Percentiles rank a stretch among this genome's conserved stretches.
Conservation (phyloP, 331 rosid species). For the Cydonia oblonga region DNA sequence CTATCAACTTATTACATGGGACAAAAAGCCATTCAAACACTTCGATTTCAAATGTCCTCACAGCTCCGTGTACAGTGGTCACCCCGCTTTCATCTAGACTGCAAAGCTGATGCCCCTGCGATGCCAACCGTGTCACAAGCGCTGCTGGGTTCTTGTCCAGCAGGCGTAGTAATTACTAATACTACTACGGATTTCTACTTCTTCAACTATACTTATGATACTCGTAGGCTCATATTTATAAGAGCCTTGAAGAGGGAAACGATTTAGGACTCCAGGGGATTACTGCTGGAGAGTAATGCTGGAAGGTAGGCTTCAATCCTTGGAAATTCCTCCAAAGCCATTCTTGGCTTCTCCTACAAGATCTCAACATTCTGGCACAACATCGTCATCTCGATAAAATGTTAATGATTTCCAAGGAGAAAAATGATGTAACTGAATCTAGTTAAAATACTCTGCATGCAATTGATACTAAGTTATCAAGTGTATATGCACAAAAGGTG, state of each 20-base stretch:
- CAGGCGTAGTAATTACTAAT: not conserved
- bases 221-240: not conserved
- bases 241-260: not conserved
- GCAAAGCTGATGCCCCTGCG: not conserved
- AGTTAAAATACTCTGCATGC: not conserved
- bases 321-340: conserved; percentile 32
- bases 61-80: not conserved
- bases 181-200: not conserved
- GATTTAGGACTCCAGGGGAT: not conserved
- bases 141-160: not conserved
- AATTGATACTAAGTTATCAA: not conserved
- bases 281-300: not conserved
- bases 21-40: too few species aligned
- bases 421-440: not conserved
- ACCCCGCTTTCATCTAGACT: not conserved
- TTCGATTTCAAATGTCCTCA: not conserved
- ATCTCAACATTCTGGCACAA: not conserved
- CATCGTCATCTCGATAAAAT: not conserved
- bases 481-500: not conserved
- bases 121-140: not conserved
- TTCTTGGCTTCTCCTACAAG: conserved; percentile 1
- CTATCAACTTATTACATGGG: too few species aligned
- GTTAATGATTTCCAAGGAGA: not conserved
- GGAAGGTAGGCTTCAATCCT: conserved; percentile 7
- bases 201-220: not conserved